These are phyloP conservation scores for Salix purpurea DNA, from an alignment of 345 rosid species.

Conservation along the genomic window DNA sequence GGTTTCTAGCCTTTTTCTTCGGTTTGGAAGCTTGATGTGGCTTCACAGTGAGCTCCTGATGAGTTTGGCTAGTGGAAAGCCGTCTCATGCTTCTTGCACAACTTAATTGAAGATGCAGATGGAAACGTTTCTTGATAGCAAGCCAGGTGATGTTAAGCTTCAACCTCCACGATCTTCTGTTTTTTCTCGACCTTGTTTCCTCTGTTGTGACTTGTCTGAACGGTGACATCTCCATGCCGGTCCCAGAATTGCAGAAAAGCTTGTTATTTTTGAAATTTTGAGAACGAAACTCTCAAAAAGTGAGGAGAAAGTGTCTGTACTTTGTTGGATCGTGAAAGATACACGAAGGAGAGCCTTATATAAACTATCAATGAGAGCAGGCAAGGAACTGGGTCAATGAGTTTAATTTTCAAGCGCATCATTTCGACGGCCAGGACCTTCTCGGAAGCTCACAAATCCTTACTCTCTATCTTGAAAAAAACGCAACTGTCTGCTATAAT, in stretches of 20 bases:
- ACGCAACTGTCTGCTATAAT: background rate
- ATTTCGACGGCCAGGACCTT: background rate
- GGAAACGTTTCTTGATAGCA: slow-evolving; percentile 19
- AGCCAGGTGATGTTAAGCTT: slow-evolving; percentile 40
- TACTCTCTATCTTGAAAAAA: background rate
- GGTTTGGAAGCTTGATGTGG: background rate
- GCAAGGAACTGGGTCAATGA: background rate
- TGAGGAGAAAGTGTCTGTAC: background rate
- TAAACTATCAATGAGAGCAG: background rate
- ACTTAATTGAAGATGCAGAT: slow-evolving; percentile 21
- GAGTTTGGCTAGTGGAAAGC: slow-evolving; percentile 15
- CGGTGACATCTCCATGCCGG: slow-evolving; percentile 27
- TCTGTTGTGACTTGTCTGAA: slow-evolving; percentile 13
- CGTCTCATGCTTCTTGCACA: slow-evolving; percentile 25
- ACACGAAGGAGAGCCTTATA: background rate
- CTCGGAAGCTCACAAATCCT: background rate
- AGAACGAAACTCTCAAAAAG: background rate
- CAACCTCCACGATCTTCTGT: slow-evolving; percentile 31
- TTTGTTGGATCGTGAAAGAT: background rate
- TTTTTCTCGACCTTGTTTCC: slow-evolving; percentile 27
- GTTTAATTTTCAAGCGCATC: background rate
- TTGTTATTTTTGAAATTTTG: background rate
- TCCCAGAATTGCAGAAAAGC: background rate
- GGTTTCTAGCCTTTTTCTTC: slow-evolving; percentile 22
- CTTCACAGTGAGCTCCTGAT: slow-evolving; percentile 5